phyloP scores from a whole-genome alignment of 2,329 filamentous ascomycete species.

The Talaromyces albobiverticillius region DNA sequence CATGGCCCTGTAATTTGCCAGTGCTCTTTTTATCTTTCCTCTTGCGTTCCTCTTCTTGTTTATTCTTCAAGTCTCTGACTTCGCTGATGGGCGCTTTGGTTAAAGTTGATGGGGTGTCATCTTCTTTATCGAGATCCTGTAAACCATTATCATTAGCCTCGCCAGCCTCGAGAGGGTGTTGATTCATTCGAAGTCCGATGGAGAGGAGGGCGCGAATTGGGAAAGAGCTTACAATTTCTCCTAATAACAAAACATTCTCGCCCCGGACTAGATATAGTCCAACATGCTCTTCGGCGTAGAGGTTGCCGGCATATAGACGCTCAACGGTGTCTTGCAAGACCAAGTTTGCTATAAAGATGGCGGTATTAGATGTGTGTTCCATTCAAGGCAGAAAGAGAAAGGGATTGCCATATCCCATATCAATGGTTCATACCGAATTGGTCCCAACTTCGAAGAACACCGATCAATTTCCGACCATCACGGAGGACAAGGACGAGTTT shows the following conservation, averaged over 20 bases:
- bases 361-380: neutral
- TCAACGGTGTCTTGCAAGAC: constrained; percentile 92
- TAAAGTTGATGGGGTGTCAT: constrained; percentile 73
- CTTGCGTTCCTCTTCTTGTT: constrained; percentile 68
- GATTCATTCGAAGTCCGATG: too few relatives aligned
- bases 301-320: constrained; percentile 69
- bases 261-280: constrained; percentile 91
- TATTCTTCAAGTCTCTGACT: constrained; percentile 70
- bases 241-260: constrained; percentile 93
- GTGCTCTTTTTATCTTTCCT: constrained; percentile 68
- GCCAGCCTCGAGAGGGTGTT: too few relatives aligned
- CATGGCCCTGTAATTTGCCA: constrained; percentile 70
- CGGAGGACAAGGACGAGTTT: constrained; percentile 90
- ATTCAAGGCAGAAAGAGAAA: neutral
- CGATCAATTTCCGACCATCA: constrained; percentile 90
- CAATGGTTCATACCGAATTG: constrained; percentile 88
- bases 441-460: constrained; percentile 92
- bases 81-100: constrained; percentile 63
- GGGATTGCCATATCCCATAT: too few relatives aligned
- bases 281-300: constrained; percentile 81
- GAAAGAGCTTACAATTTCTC: constrained; percentile 66
- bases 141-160: too few relatives aligned
- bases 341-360: constrained; percentile 71
- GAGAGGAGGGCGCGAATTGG: neutral
- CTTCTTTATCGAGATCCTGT: constrained; percentile 87